These are phyloP conservation scores for Silybum marianum DNA, from an alignment of 129 eudicot genomes.

Conservation along the genomic window DNA sequence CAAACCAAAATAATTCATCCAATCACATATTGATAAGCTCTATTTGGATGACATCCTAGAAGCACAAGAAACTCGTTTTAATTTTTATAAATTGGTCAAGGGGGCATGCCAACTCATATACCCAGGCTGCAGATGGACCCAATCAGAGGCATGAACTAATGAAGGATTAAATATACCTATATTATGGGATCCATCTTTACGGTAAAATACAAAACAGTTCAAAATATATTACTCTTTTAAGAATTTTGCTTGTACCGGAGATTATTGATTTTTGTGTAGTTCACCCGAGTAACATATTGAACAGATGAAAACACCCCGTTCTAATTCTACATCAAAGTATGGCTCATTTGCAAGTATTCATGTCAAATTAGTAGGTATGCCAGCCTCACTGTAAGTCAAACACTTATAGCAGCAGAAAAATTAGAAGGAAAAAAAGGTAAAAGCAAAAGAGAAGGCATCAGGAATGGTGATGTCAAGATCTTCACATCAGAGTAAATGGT, in stretches of 20 bases:
- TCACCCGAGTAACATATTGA: conserved; percentile 5
- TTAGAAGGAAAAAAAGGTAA: neutral
- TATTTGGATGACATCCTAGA: neutral
- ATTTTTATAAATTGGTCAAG: neutral
- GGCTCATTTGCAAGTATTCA: neutral
- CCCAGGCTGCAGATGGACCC: conserved; percentile 21
- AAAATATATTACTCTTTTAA: neutral
- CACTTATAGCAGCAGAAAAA: neutral
- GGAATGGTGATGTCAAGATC: neutral
- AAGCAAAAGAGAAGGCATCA: neutral
- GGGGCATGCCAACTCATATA: conserved; percentile 5
- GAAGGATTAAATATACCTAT: neutral
- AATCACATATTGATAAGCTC: neutral
- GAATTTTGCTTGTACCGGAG: neutral
- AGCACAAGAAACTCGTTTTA: neutral
- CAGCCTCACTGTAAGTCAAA: neutral
- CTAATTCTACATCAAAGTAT: neutral
- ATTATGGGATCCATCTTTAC: neutral
- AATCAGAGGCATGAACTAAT: neutral
- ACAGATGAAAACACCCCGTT: neutral
- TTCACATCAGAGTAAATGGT: neutral
- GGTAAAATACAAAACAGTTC: neutral
- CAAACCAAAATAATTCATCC: neutral
- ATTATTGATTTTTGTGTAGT: neutral
- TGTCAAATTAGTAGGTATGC: neutral